These are phyloP conservation scores for Mallotus repandus DNA, from an alignment of 441 rosid genomes.

Conservation along the genomic window DNA sequence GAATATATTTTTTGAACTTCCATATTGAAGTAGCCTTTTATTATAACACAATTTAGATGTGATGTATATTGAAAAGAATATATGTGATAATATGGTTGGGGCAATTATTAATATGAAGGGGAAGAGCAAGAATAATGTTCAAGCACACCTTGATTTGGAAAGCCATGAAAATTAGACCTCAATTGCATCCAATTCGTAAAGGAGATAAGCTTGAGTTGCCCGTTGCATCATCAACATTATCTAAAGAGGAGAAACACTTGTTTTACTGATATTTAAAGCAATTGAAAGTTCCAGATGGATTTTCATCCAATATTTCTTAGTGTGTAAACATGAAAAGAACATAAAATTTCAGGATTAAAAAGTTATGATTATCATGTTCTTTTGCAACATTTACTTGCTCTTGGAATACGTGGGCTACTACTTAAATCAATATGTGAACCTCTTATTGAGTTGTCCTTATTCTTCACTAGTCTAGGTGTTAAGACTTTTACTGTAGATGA, in stretches of 20 bases:
- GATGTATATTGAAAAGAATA: too few relatives aligned
- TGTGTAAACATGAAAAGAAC: not conserved
- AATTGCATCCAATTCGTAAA: too few relatives aligned
- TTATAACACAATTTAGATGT: too few relatives aligned
- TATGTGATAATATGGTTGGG: too few relatives aligned
- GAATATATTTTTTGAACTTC: too few relatives aligned
- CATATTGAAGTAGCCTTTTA: too few relatives aligned
- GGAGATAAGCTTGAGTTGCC: not conserved
- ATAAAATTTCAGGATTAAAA: not conserved
- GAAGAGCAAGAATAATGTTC: too few relatives aligned
- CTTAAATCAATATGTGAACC: not conserved
- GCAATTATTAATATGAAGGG: too few relatives aligned
- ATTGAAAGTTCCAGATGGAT: not conserved
- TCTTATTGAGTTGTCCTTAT: not conserved
- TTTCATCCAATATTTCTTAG: not conserved
- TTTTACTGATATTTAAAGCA: not conserved
- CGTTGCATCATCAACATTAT: not conserved
- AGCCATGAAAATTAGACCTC: too few relatives aligned
- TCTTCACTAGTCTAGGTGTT: not conserved
- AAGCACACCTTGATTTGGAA: too few relatives aligned
- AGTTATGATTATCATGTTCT: not conserved
- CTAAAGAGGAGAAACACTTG: not conserved
- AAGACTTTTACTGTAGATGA: not conserved
- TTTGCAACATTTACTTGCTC: not conserved
- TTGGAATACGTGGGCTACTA: not conserved